Conservation (phyloP, 257 asterid genomes). For the Solanum appendiculatum region DNA sequence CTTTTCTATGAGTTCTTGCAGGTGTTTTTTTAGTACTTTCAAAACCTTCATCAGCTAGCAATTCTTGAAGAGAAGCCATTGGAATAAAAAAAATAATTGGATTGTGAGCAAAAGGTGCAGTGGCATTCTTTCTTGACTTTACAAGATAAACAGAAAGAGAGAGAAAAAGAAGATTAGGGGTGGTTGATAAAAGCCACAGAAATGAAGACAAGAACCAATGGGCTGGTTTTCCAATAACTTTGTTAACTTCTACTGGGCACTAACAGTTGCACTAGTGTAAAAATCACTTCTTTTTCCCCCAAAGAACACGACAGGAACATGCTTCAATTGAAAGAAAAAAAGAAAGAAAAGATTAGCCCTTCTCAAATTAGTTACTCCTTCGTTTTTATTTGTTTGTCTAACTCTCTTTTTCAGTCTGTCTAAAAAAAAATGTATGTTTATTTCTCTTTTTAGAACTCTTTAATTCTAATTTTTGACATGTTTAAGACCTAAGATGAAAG, state of each 20-base stretch:
- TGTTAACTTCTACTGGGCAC: neutral
- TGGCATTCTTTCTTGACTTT: constrained; percentile 21
- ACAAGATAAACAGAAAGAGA: constrained; percentile 16
- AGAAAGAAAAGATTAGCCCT: neutral
- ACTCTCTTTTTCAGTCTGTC: neutral
- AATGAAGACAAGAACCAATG: constrained; percentile 20
- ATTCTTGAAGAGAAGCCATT: constrained; percentile 70
- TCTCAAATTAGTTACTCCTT: neutral
- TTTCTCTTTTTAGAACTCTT: no score
- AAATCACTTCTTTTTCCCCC: neutral
- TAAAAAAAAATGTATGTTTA: no score
- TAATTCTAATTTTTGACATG: neutral
- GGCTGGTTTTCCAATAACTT: constrained; percentile 4
- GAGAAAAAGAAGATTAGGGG: neutral
- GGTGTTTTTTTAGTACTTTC: constrained; percentile 15
- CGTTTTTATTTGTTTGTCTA: neutral
- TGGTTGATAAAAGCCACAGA: constrained; percentile 13
- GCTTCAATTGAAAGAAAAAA: neutral
- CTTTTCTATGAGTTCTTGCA: constrained; percentile 27
- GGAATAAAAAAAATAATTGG: neutral
- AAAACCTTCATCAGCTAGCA: constrained; percentile 54
- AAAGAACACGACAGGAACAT: neutral
- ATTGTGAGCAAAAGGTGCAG: constrained; percentile 4
- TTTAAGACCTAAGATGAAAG: neutral
- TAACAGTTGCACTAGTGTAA: neutral